Percentiles rank a stretch among this genome's conserved stretches.
Conservation (phyloP, 495 filamentous ascomycete genomes). For the Aspergillus ellipticus region DNA sequence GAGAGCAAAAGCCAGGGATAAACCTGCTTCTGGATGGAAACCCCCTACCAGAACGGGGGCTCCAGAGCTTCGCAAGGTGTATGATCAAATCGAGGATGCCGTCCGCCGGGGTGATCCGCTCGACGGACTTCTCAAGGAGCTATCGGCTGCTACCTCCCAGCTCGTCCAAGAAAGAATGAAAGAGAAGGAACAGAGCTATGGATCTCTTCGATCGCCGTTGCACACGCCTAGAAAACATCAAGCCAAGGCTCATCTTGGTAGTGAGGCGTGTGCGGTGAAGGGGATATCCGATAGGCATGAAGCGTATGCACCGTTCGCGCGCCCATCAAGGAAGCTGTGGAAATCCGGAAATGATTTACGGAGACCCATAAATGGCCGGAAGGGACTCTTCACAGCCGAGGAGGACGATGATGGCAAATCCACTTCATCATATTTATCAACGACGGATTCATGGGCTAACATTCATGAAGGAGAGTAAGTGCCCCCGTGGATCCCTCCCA, state of each 20-base stretch:
- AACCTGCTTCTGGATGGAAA: neutral
- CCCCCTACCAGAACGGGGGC: slow-evolving; percentile 11
- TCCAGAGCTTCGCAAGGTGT: slow-evolving; percentile 17
- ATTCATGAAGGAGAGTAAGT: slow-evolving; percentile 18
- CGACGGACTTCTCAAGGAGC: slow-evolving; percentile 21
- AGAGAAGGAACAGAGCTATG: slow-evolving; percentile 2
- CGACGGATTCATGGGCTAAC: slow-evolving; percentile 21
- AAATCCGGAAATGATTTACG: neutral
- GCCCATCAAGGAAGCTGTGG: slow-evolving; percentile 8
- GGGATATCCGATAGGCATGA: slow-evolving; percentile 1
- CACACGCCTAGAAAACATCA: neutral
- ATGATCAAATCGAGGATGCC: slow-evolving; percentile 25
- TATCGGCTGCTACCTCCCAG: slow-evolving; percentile 18
- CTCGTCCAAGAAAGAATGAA: slow-evolving; percentile 8
- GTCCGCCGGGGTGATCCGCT: slow-evolving; percentile 19
- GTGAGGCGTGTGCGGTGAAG: neutral
- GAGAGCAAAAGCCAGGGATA: neutral
- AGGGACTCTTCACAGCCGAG: neutral
- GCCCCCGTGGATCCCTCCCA: neutral
- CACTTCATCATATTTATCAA: slow-evolving; percentile 17
- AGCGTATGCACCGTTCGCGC: slow-evolving; percentile 5
- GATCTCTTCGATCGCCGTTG: neutral
- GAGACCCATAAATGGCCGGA: neutral
- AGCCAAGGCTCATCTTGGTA: neutral
- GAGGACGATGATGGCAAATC: slow-evolving; percentile 7